A percentile compares a stretch with the other conserved stretches of the same genome.
These are phyloP conservation scores for Bruguiera sexangula DNA, from an alignment of 345 rosid species.

Conservation along the genomic window DNA sequence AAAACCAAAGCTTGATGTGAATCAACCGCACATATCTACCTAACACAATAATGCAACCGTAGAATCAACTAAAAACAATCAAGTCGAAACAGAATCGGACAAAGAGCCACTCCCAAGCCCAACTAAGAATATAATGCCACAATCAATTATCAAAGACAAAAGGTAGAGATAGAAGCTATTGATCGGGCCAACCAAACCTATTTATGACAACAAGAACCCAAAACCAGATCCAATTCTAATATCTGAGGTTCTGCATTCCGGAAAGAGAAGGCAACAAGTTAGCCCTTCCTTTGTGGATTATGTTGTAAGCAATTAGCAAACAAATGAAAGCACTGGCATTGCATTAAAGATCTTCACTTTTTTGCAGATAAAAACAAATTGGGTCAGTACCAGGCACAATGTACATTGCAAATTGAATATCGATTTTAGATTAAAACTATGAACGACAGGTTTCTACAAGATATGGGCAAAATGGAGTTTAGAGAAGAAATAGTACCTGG, in stretches of 20 bases:
- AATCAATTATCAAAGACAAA: slow-evolving; percentile 13
- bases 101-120: slow-evolving; percentile 9
- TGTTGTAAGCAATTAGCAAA: neutral
- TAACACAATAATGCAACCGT: neutral
- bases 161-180: neutral
- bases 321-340: neutral
- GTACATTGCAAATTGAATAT: neutral
- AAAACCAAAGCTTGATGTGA: too few relatives aligned
- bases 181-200: slow-evolving; percentile 1
- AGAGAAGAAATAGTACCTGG: slow-evolving; percentile 14
- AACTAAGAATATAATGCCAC: slow-evolving; percentile 10
- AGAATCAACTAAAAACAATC: slow-evolving; percentile 8
- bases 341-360: slow-evolving; percentile 1
- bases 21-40: neutral
- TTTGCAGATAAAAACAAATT: neutral
- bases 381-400: neutral
- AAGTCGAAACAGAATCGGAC: slow-evolving; percentile 5
- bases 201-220: neutral
- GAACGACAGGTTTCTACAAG: neutral
- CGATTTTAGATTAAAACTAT: neutral
- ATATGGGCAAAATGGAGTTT: neutral
- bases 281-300: neutral
- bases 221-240: slow-evolving; percentile 7
- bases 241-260: neutral
- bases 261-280: neutral